Base-by-base conservation (phyloP, 1,284 basidiomycete genomes). In the Blastosporella zonata region DNA sequence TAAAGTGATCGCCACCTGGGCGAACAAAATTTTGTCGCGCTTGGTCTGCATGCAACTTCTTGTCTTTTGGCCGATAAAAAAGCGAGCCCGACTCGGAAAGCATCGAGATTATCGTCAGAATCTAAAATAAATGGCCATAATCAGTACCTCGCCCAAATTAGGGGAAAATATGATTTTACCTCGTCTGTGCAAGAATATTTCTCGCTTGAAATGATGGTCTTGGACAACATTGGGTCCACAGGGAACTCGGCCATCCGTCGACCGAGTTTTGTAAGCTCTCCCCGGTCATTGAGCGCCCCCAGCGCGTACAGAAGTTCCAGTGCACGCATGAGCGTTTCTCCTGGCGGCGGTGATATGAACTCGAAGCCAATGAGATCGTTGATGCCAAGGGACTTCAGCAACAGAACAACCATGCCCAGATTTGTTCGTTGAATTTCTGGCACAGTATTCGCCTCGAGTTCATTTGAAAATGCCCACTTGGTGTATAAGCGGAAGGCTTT, bases 371-470 rank as follows among this genome's bases (percentile, higher is more conserved):
- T 90, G 46, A 99, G 81, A 65, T 99, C 92, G 66, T 95, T 96
- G 61, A 99, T 98, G 22, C 96, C 97, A 12, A 99, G 74, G 1
- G 93, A 95, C 67, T 99, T 99, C 49, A 99, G 80, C 39, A 97
- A 68, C 12, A 99, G 70, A 1, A 99, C 97, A 1, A 96, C 96
- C 81, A 96, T 97, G 47, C 93, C 94, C 46, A 99, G 72, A 63
- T 99, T 99, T 12, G 96, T 99, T 18, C 97, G 81, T 63, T 99
- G 97, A 47, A 99, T 99, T 67, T 99, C 97, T 1, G 97, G 97
- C 12, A 99, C 93, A 4, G 95, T 98, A 67, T 90, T 97, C 47
- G 91, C 84, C 67, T 99, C 96, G 46, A 99, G 74, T 67, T 99
- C 97, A 68, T 99, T 98, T 18, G 87, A 73, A 64, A 88, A 99